Evolutionary conservation across 1,284 basidiomycete genomes (phyloP), one percentile per base, ranked within the genome.

Genomic region (Austropuccinia psidii): DNA sequence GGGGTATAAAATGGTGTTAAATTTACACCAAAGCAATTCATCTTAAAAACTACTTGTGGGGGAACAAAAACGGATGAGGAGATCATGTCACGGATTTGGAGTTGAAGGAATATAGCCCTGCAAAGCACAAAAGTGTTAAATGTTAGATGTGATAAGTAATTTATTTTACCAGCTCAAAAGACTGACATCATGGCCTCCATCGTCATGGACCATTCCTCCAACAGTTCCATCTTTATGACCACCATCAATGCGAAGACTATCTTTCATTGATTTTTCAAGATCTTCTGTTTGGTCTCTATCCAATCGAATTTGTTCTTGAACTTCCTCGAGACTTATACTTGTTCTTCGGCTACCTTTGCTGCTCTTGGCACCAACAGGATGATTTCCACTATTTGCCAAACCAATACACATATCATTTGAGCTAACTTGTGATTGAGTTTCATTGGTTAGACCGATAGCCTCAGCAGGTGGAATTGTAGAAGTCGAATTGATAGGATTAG

Each of bases 171-270:
- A n/a, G n/a, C n/a, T n/a, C n/a, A n/a, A n/a, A n/a, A n/a, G n/a
- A 47, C 67, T 69, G 17, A 69, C 67, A 43, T 69, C 58, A 58
- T 69, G 67, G 31, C 67, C 67, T 1, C 67, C 67, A 35, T 69
- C 67, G 21, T 69, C 67, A n/a, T 47, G 52, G 29, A 69, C 67
- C 67, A 69, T 69, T 0, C 67, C 67, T 17, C 67, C 67, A 13
- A 69, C 67, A 13, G 67, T 69, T 19, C 67, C 67, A 37, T 69
- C 67, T 24, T 69, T 69, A 17, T 45, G 29, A 39, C 39, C 52
- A 31, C 52, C 67, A 58, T 57, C 47, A 29, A 69, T 69, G 11
- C 52, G 52, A 37, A 69, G 54, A 47, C 67, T 69, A 43, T 69
- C 54, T 29, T 69, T 69, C 54, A 69, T 57, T 37, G 65, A 50